Evolutionary conservation across 768 basidiomycete genomes (phyloP), one percentile per base, ranked within the genome.

Genomic region (Boletus pseudo-olivaceus): DNA sequence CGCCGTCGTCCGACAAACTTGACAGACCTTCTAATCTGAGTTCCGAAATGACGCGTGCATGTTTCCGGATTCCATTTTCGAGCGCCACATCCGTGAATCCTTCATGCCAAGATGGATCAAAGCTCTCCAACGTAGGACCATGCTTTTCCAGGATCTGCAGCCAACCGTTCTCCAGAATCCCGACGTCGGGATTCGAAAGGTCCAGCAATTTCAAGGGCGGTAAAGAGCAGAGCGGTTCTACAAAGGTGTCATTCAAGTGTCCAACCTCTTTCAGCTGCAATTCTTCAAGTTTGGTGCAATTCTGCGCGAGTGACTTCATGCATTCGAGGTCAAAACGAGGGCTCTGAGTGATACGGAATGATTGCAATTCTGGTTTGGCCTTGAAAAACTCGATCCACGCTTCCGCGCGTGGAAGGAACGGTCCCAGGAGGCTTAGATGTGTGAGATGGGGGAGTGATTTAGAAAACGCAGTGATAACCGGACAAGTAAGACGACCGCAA

Each of bases 181-280:
- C 19, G 82, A 81, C 17, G 2, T 75, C 70, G 3, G 88, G 83
- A 45, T 83, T 75, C 3, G 87, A 83, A 6, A 98, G 67, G 65
- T 97, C 91, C 29, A 98, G 77, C 8, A 72, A 73, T 14, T 72
- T 78, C 23, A 93, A 70, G 58, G 66, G 56, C 1, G 70, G 47
- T 9, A 72, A 45, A 15, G 55, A 55, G 27, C 68, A 67, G 29
- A 97, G 70, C 33, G 76, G 71, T 7, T 71, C 72, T 4, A 90
- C 71, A 65, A 88, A 93, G 2, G 72, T 74, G 60, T 93, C 87
- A 49, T 76, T 69, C 53, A 98, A 68, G 57, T 81, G 72, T 7
- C 87, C 92, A 32, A 98, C 70, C 64, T 95, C 90, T 56, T 83
- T 82, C 37, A 99, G 74, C 3, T 90, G 81, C 1, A 99, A 80